Evolutionary conservation across 2,329 filamentous ascomycete species (phyloP).

Genomic region (Penicillium sp.): DNA sequence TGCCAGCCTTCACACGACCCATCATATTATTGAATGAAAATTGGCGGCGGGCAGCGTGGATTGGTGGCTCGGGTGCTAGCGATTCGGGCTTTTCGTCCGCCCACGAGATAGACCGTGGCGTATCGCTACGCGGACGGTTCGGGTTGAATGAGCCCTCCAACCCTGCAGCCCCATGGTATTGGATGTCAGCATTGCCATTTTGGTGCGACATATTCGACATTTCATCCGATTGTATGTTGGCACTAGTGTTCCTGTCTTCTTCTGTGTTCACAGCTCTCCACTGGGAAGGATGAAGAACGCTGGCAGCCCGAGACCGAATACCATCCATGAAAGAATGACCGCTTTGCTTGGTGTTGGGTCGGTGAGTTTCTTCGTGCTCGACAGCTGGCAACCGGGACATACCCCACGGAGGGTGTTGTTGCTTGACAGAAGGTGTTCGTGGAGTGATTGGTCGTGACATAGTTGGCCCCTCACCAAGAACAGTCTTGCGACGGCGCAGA

Average conservation of each 20-base stretch:
- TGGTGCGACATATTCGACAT: conserved; percentile 60
- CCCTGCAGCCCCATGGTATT: conserved; percentile 30
- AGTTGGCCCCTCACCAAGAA: conserved; percentile 48
- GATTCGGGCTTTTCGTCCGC: conserved; percentile 29
- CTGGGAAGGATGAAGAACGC: conserved; percentile 35
- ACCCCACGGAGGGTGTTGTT: conserved; percentile 73
- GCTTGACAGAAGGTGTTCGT: conserved; percentile 43
- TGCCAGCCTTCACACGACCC: conserved; percentile 45
- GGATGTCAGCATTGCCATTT: conserved; percentile 49
- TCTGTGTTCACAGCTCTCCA: conserved; percentile 35
- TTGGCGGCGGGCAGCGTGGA: conserved; percentile 66
- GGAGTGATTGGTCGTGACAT: conserved; percentile 44
- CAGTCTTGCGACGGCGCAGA: conserved; percentile 68
- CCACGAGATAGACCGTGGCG: conserved; percentile 43
- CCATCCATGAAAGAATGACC: conserved; percentile 39
- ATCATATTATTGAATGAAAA: conserved; percentile 94
- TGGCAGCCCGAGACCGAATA: conserved; percentile 41
- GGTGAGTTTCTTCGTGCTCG: conserved; percentile 49
- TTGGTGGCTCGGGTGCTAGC: conserved; percentile 28
- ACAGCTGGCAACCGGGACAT: conserved; percentile 82
- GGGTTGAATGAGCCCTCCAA: conserved; percentile 27
- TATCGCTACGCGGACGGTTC: conserved; percentile 32
- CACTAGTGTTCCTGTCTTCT: conserved; percentile 35
- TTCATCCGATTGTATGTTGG: conserved; percentile 61
- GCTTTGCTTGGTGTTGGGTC: conserved; percentile 31